These are phyloP conservation scores for Piloderma croceum DNA, from an alignment of 768 basidiomycete genomes.

Conservation along the genomic window DNA sequence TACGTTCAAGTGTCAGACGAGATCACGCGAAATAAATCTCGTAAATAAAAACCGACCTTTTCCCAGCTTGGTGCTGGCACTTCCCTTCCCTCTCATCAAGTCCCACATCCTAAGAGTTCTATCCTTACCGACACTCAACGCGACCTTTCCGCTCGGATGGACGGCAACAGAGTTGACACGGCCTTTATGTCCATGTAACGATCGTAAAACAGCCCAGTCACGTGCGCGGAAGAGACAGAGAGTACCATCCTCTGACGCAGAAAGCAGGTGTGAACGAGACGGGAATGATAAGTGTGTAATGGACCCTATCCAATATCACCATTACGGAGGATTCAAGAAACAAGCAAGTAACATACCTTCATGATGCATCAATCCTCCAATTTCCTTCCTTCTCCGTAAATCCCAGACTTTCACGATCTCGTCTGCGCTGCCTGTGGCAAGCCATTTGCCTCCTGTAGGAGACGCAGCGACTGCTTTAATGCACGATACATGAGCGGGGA, in stretches of 20 bases:
- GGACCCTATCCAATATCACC: constrained; percentile 52
- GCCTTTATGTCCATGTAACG: constrained; percentile 90
- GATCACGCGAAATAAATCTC: not conserved
- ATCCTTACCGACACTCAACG: constrained; percentile 87
- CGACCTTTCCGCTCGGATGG: constrained; percentile 90
- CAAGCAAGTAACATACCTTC: constrained; percentile 52
- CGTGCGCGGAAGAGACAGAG: constrained; percentile 86
- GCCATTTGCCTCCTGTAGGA: constrained; percentile 89
- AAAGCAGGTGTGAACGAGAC: constrained; percentile 82
- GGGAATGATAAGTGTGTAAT: constrained; percentile 87
- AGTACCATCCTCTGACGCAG: constrained; percentile 89
- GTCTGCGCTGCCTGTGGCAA: constrained; percentile 93
- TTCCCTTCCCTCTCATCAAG: constrained; percentile 89
- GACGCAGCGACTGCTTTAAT: constrained; percentile 88
- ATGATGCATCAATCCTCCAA: constrained; percentile 93
- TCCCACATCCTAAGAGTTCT: constrained; percentile 96
- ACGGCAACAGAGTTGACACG: constrained; percentile 86
- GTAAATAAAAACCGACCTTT: constrained; percentile 52
- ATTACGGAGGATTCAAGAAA: not conserved
- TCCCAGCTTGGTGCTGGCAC: constrained; percentile 83
- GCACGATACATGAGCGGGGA: constrained; percentile 93
- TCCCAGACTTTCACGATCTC: constrained; percentile 98
- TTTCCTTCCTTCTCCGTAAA: constrained; percentile 81
- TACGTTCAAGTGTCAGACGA: constrained; percentile 22
- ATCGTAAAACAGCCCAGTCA: constrained; percentile 88